A percentile compares a stretch with the other conserved stretches of the same genome.
phyloP scores from a whole-genome alignment of 768 basidiomycete species.

The Lentinula sp. region DNA sequence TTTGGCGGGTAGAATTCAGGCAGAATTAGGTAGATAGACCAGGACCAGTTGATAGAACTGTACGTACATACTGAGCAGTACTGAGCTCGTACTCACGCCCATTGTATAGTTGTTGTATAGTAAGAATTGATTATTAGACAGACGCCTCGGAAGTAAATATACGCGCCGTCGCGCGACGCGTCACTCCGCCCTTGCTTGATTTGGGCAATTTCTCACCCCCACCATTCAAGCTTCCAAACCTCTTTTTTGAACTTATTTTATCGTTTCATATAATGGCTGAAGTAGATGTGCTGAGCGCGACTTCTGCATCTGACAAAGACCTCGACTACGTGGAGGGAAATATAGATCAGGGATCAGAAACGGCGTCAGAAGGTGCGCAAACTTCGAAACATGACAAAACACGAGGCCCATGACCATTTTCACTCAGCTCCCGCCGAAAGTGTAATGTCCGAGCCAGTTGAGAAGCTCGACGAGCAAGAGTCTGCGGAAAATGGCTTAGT shows the following conservation, averaged over 20 bases:
- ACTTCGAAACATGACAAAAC: constrained; percentile 19
- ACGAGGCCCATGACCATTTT: constrained; percentile 27
- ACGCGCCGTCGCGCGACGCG: neutral
- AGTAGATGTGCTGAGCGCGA: constrained; percentile 18
- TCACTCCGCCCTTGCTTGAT: neutral
- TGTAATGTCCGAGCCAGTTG: constrained; percentile 5
- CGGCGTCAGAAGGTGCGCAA: constrained; percentile 11
- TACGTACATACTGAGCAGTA: no score
- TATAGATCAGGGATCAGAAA: constrained; percentile 9
- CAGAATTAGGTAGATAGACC: neutral
- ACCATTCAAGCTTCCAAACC: neutral
- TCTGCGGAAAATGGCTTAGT: constrained; percentile 3
- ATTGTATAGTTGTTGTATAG: no score
- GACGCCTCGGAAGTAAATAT: neutral
- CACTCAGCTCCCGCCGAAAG: constrained; percentile 15
- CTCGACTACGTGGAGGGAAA: constrained; percentile 16
- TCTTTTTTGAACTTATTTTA: neutral
- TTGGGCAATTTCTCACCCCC: neutral
- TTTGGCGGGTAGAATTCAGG: neutral
- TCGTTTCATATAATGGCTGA: constrained; percentile 26
- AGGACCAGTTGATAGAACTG: no score
- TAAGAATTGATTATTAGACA: no score
- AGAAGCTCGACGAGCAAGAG: constrained; percentile 1
- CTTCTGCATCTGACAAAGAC: constrained; percentile 12
- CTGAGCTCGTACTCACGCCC: no score